Evolutionary conservation across 2,329 filamentous ascomycete species (phyloP).

Genomic region (Neoscytalidium dimidiatum): DNA sequence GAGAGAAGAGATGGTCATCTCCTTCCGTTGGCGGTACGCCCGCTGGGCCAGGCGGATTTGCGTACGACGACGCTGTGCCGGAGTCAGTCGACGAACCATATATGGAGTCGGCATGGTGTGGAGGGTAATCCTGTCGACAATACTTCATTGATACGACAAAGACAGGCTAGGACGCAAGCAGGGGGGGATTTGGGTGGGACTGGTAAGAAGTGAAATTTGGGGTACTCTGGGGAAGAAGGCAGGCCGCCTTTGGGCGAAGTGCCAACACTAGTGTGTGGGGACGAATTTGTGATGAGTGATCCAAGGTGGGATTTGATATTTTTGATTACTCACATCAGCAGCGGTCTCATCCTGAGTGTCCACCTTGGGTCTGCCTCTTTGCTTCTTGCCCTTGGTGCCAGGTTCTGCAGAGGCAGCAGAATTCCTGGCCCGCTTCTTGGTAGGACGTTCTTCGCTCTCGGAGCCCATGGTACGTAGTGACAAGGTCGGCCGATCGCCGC

Average conservation of each 20-base stretch:
- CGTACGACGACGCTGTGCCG: constrained; percentile 69
- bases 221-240: neutral
- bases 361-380: constrained; percentile 72
- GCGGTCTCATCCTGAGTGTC: constrained; percentile 77
- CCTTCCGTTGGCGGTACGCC: constrained; percentile 83
- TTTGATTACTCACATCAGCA: constrained; percentile 65
- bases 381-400: constrained; percentile 48
- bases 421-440: constrained; percentile 35
- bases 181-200: neutral
- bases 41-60: constrained; percentile 86
- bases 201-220: neutral
- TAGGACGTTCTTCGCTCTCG: constrained; percentile 28
- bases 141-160: neutral
- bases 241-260: neutral
- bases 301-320: neutral
- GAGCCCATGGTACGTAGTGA: neutral
- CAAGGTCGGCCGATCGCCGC: neutral
- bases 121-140: neutral
- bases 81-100: constrained; percentile 15
- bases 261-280: neutral
- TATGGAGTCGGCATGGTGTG: constrained; percentile 3
- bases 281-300: constrained; percentile 17
- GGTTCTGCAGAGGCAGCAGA: constrained; percentile 25
- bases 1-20: constrained; percentile 73
- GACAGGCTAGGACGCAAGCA: neutral